Base-by-base conservation (phyloP, 2,329 filamentous ascomycete genomes). In the Trichoderma oligosporum region DNA sequence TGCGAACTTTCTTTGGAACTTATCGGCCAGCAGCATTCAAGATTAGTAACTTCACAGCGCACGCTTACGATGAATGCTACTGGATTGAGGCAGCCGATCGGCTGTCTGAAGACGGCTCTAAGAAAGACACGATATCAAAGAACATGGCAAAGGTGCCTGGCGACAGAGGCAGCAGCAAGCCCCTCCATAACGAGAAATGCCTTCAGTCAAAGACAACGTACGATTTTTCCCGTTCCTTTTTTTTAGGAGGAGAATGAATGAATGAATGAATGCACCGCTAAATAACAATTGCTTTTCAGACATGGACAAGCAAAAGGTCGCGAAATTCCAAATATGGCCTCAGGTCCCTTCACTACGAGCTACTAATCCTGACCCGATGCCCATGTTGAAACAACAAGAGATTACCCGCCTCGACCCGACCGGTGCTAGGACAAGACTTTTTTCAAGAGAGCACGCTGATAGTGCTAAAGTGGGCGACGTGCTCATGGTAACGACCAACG, bases 391-490 rank as follows among this genome's bases (percentile, higher is more conserved):
- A 64, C 71, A 80, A 51, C 75, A 82, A 56, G 90, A 96, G 75
- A 81, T 96, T 67, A 70, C 80, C 38, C 73, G 81, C 39, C 88
- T 97, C 67, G 94, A 99, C 74, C 91, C 91, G 4, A 91, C 86
- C 1, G 91, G 91, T 48, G 86, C 88, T 52, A 88, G 93, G 60
- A 87, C 86, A 41, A 83, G 84, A 29, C 85, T 99, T 57, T 97
- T 99, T 78, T 83, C 85, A 63, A 83, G 82, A 64, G 74, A 80
- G 53, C 95, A 93, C 74, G 82, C 82, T 29, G 91, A 97, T 71
- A 83, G 85, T 66, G 91, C 87, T 56, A 87, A 88, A 66, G 83
- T 88, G 1, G 94, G 94, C 67, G 94, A 99, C 73, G 89, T 99
- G 62, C 81, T 99, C 33, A 90, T 95, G 66, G 89, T 97, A 46